Evolutionary conservation across 1,284 basidiomycete species (phyloP).

Genomic region (Sanguinoderma infundibulare): DNA sequence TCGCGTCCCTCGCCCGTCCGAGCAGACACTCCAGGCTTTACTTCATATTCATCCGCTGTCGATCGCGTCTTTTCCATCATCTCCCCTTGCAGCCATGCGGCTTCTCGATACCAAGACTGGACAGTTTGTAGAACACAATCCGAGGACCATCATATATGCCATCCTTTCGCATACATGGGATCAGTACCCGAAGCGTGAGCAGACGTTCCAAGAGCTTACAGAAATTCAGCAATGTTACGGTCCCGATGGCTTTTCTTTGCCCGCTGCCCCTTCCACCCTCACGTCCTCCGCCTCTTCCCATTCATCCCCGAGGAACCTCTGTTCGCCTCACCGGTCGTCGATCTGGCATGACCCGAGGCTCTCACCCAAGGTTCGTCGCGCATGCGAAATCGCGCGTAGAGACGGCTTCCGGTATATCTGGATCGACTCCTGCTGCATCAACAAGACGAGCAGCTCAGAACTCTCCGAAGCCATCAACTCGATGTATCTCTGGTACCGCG

Average conservation of each 20-base stretch:
- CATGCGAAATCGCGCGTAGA: neutral
- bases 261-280: too few relatives aligned
- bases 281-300: neutral
- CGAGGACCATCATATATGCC: neutral
- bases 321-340: neutral
- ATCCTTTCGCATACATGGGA: slow-evolving; percentile 1
- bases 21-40: neutral
- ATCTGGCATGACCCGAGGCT: neutral
- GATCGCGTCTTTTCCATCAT: neutral
- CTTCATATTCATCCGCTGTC: neutral
- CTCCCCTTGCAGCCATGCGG: neutral
- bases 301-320: neutral
- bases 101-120: neutral
- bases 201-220: neutral
- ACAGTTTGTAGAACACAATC: neutral
- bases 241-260: neutral
- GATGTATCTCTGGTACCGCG: neutral
- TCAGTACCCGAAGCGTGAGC: neutral
- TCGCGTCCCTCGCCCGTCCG: too few relatives aligned
- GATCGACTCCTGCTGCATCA: neutral
- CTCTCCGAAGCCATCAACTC: slow-evolving; percentile 1
- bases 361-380: neutral
- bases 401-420: neutral
- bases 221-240: neutral
- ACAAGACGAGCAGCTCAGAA: neutral